These are phyloP conservation scores for Phytopythium litorale DNA, from an alignment of 352 stramenopile genomes.

Conservation along the genomic window DNA sequence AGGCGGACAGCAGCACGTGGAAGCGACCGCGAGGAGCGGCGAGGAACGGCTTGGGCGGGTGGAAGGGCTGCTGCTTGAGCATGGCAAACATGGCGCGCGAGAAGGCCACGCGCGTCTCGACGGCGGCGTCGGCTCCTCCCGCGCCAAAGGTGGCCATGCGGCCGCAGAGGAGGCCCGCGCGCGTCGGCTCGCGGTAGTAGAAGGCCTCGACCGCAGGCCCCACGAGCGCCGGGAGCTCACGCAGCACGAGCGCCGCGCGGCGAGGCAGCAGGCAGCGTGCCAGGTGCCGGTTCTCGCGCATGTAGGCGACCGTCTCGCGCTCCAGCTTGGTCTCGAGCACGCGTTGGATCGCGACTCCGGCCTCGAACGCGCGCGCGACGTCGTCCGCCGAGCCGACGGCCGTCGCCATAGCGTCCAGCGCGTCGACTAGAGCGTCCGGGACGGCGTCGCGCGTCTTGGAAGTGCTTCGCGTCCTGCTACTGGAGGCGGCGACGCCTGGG, in stretches of 20 bases:
- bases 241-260: constrained; percentile 30
- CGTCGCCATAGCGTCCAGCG: not conserved
- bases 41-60: constrained; percentile 55
- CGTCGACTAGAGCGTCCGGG: not conserved
- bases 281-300: constrained; percentile 47
- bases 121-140: not conserved
- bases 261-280: constrained; percentile 43
- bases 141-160: constrained; percentile 57
- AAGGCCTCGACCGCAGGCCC: constrained; percentile 61
- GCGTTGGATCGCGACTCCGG: constrained; percentile 33
- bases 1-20: not conserved
- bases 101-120: constrained; percentile 47
- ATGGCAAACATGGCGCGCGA: constrained; percentile 83
- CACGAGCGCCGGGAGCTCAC: constrained; percentile 22
- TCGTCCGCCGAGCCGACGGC: not conserved
- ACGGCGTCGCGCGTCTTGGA: constrained; percentile 6
- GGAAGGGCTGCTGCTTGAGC: constrained; percentile 76
- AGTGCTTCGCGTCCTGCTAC: not conserved
- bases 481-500: not conserved
- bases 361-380: constrained; percentile 5
- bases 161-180: constrained; percentile 37
- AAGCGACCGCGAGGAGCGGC: not conserved
- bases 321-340: constrained; percentile 34
- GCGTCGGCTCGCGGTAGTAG: constrained; percentile 65
- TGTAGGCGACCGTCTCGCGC: constrained; percentile 28